These are phyloP conservation scores for Syzygium grande DNA, from an alignment of 345 rosid genomes.

Conservation along the genomic window DNA sequence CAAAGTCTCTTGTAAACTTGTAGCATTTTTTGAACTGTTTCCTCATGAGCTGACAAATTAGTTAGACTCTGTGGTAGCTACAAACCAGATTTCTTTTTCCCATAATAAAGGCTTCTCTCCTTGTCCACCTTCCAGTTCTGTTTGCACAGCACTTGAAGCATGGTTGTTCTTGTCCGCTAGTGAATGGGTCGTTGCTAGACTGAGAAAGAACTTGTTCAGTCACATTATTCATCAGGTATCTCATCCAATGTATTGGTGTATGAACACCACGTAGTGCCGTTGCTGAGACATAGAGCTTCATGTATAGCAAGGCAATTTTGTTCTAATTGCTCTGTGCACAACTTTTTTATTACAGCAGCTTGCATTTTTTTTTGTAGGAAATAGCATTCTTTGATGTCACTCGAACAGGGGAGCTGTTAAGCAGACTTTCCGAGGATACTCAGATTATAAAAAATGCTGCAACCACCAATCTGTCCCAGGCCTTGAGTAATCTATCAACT, in stretches of 20 bases:
- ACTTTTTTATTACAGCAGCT: not conserved
- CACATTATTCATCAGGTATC: slow-evolving; percentile 37
- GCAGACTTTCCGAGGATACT: slow-evolving; percentile 42
- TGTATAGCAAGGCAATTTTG: not conserved
- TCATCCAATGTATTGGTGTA: not conserved
- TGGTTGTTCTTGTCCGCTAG: slow-evolving; percentile 39
- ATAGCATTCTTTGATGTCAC: slow-evolving; percentile 46
- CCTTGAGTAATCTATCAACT: slow-evolving; percentile 29
- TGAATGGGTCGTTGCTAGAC: slow-evolving; percentile 41
- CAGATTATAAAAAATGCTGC: slow-evolving; percentile 49
- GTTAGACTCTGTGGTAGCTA: not conserved
- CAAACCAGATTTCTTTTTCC: not conserved
- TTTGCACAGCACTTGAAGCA: slow-evolving; percentile 31
- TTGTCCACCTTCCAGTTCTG: slow-evolving; percentile 13
- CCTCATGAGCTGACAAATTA: not conserved
- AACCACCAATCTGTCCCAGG: slow-evolving; percentile 40
- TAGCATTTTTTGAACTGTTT: not conserved
- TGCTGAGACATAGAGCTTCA: not conserved
- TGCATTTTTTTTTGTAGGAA: slow-evolving; percentile 15
- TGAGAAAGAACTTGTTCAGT: slow-evolving; percentile 30
- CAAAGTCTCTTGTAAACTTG: not conserved
- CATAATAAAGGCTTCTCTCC: not conserved
- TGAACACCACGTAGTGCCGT: not conserved
- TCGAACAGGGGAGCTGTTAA: slow-evolving; percentile 37
- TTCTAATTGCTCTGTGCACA: not conserved